Base-by-base conservation (phyloP, 345 rosid genomes). In the Capsella bursapastoris region DNA sequence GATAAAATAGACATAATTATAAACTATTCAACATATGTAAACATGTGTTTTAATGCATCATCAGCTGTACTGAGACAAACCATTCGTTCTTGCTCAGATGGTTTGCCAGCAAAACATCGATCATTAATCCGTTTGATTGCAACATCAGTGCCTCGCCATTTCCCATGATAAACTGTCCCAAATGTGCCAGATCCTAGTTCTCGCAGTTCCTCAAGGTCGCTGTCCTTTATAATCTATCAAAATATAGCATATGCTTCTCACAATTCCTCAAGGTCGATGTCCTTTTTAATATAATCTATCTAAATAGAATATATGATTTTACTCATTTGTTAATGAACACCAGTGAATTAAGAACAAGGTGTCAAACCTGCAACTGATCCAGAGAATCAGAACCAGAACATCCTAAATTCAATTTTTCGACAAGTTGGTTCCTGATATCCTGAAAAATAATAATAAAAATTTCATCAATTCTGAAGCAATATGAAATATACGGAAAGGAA, bases 81-180 rank as follows among this genome's bases (percentile, higher is more conserved):
- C 60, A 56, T 56, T 56, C 61, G 61, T 57, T 57, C 41, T 57
- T 57, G 61, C 25, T 57, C 61, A 4, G 61, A 56, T 0, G 60
- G 60, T 56, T 56, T 56, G 22, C 60, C 60, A 56, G 22, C 22
- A 56, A 56, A 56, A 14, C 60, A 56, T 57, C 61, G 61, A 57
- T 57, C 61, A 57, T 57, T 57, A 6, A 57, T 57, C 25, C 61
- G 22, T 57, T 57, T 57, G 18, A 57, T 57, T 57, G 61, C 61
- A 32, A 57, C 61, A 57, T 57, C 61, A 57, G 40, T 57, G 41
- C 61, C 61, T 57, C 61, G 41, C 61, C 61, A 57, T 57, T 32
- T 57, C 40, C 61, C 61, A 32, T 57, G 40, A 57, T 57, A 57
- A 57, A 57, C 61, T 57, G 41, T 57, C 12, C 61, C 41, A 57